A percentile compares a stretch with the other conserved stretches of the same genome.
Conservation (phyloP, 495 filamentous ascomycete genomes). For the Hypoxylon cercidicola region DNA sequence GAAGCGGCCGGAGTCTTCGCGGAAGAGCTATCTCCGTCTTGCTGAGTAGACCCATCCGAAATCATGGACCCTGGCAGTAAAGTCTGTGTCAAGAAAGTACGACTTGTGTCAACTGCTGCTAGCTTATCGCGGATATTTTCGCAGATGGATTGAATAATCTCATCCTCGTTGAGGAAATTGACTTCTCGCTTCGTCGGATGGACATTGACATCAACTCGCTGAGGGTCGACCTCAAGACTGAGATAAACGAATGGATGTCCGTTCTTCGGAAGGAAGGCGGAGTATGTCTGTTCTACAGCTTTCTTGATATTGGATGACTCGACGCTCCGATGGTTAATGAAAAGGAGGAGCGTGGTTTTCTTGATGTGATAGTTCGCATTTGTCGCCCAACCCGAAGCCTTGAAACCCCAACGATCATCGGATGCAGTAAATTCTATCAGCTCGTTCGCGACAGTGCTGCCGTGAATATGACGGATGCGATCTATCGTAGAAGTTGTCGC, state of each 20-base stretch:
- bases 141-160: conserved; percentile 91
- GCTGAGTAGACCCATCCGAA: conserved; percentile 47
- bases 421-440: conserved; percentile 78
- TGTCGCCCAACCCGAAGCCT: conserved; percentile 80
- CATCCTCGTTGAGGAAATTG: conserved; percentile 97
- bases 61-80: conserved; percentile 75
- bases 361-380: conserved; percentile 98
- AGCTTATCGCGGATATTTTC: conserved; percentile 81
- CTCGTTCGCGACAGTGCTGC: conserved; percentile 87
- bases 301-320: conserved; percentile 91
- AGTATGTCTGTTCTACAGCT: conserved; percentile 90
- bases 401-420: conserved; percentile 85
- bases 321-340: conserved; percentile 98
- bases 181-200: conserved; percentile 98
- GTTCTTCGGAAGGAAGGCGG: conserved; percentile 89
- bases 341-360: conserved; percentile 86
- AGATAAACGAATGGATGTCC: conserved; percentile 96
- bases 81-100: conserved; percentile 93
- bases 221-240: conserved; percentile 91
- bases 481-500: conserved; percentile 76
- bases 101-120: conserved; percentile 90
- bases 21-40: conserved; percentile 43
- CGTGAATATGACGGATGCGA: conserved; percentile 90
- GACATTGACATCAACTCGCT: conserved; percentile 95
- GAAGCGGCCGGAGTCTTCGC: conserved; percentile 54